Evolutionary conservation across 2,329 filamentous ascomycete genomes (phyloP).

Genomic region (Nothopassalora personata): DNA sequence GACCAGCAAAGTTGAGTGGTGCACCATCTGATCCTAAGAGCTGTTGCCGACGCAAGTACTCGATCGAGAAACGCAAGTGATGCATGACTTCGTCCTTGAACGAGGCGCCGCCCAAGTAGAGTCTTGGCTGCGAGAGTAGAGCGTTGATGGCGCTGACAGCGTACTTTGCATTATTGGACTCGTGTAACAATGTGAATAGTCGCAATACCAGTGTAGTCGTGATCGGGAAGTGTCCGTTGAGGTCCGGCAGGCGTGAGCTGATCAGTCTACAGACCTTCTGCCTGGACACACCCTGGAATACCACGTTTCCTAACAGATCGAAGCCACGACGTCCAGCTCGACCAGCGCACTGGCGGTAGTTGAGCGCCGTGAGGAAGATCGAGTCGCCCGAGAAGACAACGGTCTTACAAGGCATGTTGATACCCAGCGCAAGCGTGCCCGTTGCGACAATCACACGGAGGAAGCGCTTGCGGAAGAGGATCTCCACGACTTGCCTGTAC

Average conservation of each 20-base stretch:
- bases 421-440: conserved; percentile 68
- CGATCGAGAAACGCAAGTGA: conserved; percentile 73
- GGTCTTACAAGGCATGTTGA: conserved; percentile 81
- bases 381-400: conserved; percentile 72
- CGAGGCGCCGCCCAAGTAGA: conserved; percentile 65
- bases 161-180: conserved; percentile 59
- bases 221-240: conserved; percentile 73
- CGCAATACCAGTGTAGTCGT: conserved; percentile 68
- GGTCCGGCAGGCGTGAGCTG: conserved; percentile 65
- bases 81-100: conserved; percentile 66
- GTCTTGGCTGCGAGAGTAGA: conserved; percentile 61
- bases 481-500: conserved; percentile 69
- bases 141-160: conserved; percentile 59
- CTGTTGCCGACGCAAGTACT: conserved; percentile 66
- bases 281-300: conserved; percentile 62
- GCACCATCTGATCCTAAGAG: conserved; percentile 57
- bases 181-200: conserved; percentile 61
- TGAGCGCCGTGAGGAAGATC: conserved; percentile 66
- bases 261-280: conserved; percentile 63
- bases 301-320: conserved; percentile 73
- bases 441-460: conserved; percentile 68
- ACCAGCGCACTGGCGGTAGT: conserved; percentile 71
- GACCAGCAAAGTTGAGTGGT: conserved; percentile 67
- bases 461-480: conserved; percentile 68
- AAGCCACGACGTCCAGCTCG: conserved; percentile 76